Percentiles rank a stretch among this genome's conserved stretches.
phyloP scores from a whole-genome alignment of 495 filamentous ascomycete genomes.

The Trypethelium eluteriae region DNA sequence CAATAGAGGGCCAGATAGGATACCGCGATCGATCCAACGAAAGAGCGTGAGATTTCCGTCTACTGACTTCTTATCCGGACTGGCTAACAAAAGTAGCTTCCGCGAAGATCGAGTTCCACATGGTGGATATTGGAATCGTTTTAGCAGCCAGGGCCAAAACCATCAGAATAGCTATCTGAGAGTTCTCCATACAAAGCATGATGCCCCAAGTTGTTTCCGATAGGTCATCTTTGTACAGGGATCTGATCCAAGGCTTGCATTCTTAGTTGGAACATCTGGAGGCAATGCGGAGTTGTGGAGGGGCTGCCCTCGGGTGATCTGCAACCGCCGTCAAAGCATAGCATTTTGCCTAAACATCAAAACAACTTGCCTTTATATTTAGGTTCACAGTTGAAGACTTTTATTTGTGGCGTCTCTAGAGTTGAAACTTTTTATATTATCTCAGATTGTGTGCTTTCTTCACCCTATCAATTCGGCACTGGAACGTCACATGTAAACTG shows the following conservation, averaged over 20 bases:
- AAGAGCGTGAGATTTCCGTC: no score
- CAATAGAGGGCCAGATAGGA: no score
- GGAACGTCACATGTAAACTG: background rate
- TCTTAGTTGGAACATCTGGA: background rate
- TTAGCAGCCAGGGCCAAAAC: no score
- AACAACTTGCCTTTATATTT: background rate
- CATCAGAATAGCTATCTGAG: no score
- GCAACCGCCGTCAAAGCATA: background rate
- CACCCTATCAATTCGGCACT: background rate
- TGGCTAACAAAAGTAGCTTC: no score
- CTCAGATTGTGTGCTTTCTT: background rate
- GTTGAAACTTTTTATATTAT: background rate
- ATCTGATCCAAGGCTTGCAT: background rate
- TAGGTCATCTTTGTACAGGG: no score
- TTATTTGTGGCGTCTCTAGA: background rate
- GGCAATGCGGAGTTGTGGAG: background rate
- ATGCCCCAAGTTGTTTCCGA: no score
- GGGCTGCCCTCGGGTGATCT: conserved; percentile 6
- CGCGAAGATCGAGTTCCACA: no score
- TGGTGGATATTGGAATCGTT: no score
- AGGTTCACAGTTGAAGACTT: background rate
- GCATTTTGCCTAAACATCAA: conserved; percentile 11
- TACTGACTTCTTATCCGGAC: no score
- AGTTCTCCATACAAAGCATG: no score
- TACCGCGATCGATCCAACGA: no score